phyloP scores from a whole-genome alignment of 2,329 filamentous ascomycete species.

The Phialophora macrospora region DNA sequence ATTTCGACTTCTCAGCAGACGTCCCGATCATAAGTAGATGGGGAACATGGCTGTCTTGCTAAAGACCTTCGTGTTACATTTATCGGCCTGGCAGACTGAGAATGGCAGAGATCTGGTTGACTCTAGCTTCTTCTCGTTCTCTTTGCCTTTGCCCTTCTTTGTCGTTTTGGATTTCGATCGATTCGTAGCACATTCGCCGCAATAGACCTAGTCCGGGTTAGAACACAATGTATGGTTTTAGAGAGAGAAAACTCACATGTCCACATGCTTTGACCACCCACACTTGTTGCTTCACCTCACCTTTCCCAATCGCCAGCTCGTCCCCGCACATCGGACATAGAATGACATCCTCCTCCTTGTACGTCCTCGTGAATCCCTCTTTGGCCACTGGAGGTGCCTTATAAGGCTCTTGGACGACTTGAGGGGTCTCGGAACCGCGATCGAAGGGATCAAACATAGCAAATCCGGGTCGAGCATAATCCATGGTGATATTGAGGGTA shows the following conservation, averaged over 20 bases:
- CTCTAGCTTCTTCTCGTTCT: slow-evolving; percentile 39
- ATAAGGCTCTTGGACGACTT: slow-evolving; percentile 48
- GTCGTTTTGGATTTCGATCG: slow-evolving; percentile 42
- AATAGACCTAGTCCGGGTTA: slow-evolving; percentile 51
- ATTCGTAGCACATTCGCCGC: slow-evolving; percentile 53
- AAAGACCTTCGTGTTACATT: slow-evolving; percentile 49
- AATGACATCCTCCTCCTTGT: slow-evolving; percentile 71
- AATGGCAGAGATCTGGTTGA: slow-evolving; percentile 47
- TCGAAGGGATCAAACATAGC: slow-evolving; percentile 40
- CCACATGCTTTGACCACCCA: slow-evolving; percentile 92
- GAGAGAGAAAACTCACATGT: slow-evolving; percentile 67
- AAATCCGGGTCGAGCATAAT: slow-evolving; percentile 54
- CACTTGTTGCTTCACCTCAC: slow-evolving; percentile 76
- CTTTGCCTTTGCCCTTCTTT: slow-evolving; percentile 42
- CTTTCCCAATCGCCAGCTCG: slow-evolving; percentile 76
- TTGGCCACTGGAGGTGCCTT: slow-evolving; percentile 68
- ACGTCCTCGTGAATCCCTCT: slow-evolving; percentile 80
- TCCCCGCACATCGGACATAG: slow-evolving; percentile 86
- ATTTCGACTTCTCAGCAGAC: background rate
- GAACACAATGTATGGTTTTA: background rate
- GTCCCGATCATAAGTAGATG: slow-evolving; percentile 49
- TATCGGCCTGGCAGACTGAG: slow-evolving; percentile 50
- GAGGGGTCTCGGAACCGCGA: slow-evolving; percentile 36
- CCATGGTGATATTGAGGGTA: slow-evolving; percentile 38
- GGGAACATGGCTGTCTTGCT: slow-evolving; percentile 52